A percentile compares a stretch with the other conserved stretches of the same genome.
These are phyloP conservation scores for Thermothielavioides terrestris DNA, from an alignment of 495 filamentous ascomycete genomes.

Conservation along the genomic window DNA sequence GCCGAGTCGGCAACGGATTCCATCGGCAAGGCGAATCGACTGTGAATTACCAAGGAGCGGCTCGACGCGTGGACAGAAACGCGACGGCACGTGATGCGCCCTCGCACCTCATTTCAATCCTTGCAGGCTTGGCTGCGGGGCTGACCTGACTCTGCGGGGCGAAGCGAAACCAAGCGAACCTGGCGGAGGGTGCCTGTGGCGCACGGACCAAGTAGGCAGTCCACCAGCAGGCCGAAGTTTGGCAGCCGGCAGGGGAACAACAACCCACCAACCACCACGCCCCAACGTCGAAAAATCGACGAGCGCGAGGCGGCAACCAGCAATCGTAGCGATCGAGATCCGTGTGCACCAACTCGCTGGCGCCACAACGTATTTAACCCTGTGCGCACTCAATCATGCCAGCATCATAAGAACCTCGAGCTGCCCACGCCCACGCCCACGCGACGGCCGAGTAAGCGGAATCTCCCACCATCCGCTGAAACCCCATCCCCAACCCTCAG, in stretches of 20 bases:
- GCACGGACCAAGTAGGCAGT: neutral
- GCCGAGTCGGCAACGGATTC: too few relatives aligned
- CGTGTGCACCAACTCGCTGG: neutral
- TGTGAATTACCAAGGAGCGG: neutral
- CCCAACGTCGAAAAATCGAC: neutral
- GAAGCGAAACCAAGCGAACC: neutral
- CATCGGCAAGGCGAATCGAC: too few relatives aligned
- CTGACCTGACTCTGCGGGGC: too few relatives aligned
- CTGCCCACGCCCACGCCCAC: too few relatives aligned
- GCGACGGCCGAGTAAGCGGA: slow-evolving; percentile 12
- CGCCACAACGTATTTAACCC: neutral
- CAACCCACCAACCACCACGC: neutral
- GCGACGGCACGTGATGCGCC: slow-evolving; percentile 5
- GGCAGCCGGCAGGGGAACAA: neutral
- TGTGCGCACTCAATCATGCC: slow-evolving; percentile 19
- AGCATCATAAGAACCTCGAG: slow-evolving; percentile 16
- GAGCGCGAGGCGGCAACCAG: too few relatives aligned
- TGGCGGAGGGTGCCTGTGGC: neutral
- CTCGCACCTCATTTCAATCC: too few relatives aligned
- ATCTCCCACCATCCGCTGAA: neutral
- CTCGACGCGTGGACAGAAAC: neutral
- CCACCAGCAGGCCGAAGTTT: slow-evolving; percentile 1
- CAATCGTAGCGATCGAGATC: neutral
- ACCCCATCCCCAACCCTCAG: neutral
- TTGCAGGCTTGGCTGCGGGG: too few relatives aligned